These are phyloP conservation scores for Microdochium paspali DNA, from an alignment of 2,329 filamentous ascomycete genomes.

Conservation along the genomic window DNA sequence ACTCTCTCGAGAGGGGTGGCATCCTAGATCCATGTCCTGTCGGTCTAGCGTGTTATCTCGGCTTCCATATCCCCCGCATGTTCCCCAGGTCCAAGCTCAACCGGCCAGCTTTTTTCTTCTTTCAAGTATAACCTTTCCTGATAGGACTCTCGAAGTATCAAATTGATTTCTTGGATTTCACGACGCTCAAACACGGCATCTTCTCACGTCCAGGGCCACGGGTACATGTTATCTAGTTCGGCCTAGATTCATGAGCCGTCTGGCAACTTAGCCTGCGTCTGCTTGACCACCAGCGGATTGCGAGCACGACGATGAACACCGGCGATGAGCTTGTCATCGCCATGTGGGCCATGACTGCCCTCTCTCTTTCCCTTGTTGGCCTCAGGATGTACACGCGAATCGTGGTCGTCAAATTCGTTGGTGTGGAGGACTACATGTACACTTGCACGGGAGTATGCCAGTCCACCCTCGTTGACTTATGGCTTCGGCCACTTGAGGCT, in stretches of 20 bases:
- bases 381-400: conserved; percentile 17
- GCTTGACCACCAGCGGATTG: neutral
- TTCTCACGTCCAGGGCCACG: too few species aligned
- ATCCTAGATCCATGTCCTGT: neutral
- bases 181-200: too few species aligned
- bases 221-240: too few species aligned
- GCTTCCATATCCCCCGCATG: neutral
- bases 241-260: neutral
- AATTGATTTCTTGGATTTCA: too few species aligned
- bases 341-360: conserved; percentile 23
- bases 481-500: conserved; percentile 17
- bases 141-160: too few species aligned
- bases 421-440: conserved; percentile 25
- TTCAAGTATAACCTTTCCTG: neutral
- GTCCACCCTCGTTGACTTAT: conserved; percentile 15
- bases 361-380: conserved; percentile 15
- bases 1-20: neutral
- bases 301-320: conserved; percentile 14
- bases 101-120: neutral
- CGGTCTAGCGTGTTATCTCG: neutral
- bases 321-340: conserved; percentile 18
- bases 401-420: conserved; percentile 23
- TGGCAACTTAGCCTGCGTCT: neutral
- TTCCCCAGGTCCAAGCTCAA: neutral
- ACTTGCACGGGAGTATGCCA: conserved; percentile 18